Base-by-base conservation (phyloP, 805 yeast genomes). In the Candida mattraensis region DNA sequence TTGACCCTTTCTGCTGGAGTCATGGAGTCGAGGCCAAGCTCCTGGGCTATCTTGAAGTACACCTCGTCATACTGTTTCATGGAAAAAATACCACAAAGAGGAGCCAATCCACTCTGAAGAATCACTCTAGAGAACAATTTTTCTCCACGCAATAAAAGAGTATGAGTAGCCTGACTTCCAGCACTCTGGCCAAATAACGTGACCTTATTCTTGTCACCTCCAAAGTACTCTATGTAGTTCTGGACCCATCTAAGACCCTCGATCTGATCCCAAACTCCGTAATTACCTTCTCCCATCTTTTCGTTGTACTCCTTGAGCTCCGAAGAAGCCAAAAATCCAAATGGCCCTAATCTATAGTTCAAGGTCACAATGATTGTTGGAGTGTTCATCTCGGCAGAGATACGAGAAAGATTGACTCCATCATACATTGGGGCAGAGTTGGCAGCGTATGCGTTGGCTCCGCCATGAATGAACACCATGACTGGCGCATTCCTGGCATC, bases 151-250 rank as follows among this genome's bases (percentile, higher is more conserved):
- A 33, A 14, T 23, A 40, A 15, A 5, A 33, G 42, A 13, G 33
- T 11, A 28, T 33, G 35, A 3, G 39, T 30, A 16, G 38, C 39
- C 18, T 35, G 40, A 15, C 32, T 21, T 3, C 54, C 56, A n/a
- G 54, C 56, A 25, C 48, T 42, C 30, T 44, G 44, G n/a, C 53
- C 53, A 15, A 44, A 42, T 13, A 51, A 29, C 4, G 54, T 51
- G 12, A 50, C 42, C 30, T 35, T 24, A 13, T 30, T 30, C 5
- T 35, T 33, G 32, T 50, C 47, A 15, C 54, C 53, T 3, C 53
- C 54, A 25, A 51, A 51, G 10, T 38, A 30, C 18, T 37, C 26
- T 18, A 51, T 50, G 32, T 48, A 33, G 17, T 43, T 39, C 16
- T 42, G 31, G 6, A 39, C 39, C 56, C 54, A 50, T 10, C 33